Base-by-base conservation (phyloP, 106 monocot species). In the Alisma plantagoaquatica region DNA sequence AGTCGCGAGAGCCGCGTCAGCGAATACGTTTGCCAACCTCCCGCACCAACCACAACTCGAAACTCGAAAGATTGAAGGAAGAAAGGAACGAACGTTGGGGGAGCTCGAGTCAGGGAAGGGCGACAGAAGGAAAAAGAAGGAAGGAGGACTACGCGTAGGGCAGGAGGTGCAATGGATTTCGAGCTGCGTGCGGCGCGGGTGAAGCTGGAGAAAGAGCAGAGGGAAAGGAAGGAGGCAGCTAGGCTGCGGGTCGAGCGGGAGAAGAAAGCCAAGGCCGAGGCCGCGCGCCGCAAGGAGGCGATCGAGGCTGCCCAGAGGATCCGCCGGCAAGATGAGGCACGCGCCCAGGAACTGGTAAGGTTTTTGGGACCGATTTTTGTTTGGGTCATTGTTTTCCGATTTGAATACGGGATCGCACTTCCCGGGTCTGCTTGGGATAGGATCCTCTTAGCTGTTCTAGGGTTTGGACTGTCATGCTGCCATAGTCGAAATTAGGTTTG, bases 181-280 rank as follows among this genome's bases (percentile, higher is more conserved):
- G 94, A 96, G 63, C 62, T 96, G 32, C 50, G 81, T 45, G 46
- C 38, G 49, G 94, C 88, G 47, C 45, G 75, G 57, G 72, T 81
- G 73, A 84, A 84, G 78, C 65, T 96, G 41, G 94, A 94, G 77
- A 83, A 70, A 67, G 94, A 94, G 70, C 84, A 94, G 77, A 62
- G 70, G 62, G 84, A 84, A 73, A 57, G 94, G 60, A 84, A 81
- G 71, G 73, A 74, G 75, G 54, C 73, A 47, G 94, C 88, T 18
- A 84, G 43, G 84, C 72, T 65, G 44, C 72, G 51, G 68, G 27
- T 68, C 20, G 94, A 96, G 48, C 57, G 75, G 57, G 94, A 96
- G 75, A 66, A 60, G 64, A 68, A 67, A 27, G 84, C 81, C 61
- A 88, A 74, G 75, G 84, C 66, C n/a, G 94, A 88, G 70, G 83